Evolutionary conservation across 2,329 filamentous ascomycete species (phyloP).

Genomic region (Ampelomyces quisqualis): DNA sequence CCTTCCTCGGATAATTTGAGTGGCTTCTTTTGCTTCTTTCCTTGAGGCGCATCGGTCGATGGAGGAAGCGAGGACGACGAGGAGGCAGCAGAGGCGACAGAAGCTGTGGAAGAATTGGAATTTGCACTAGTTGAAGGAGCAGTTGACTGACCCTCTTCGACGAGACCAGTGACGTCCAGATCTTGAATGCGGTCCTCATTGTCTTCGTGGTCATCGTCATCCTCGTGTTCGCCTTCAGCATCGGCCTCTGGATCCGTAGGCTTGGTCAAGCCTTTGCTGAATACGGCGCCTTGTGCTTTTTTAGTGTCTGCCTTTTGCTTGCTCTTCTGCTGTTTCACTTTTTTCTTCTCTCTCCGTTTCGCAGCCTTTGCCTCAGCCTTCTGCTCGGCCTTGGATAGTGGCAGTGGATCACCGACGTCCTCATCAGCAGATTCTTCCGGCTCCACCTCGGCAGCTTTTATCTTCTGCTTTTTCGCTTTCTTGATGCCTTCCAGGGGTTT

Average conservation of each 20-base stretch:
- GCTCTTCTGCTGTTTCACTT: conserved; percentile 47
- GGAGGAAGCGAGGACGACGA: conserved; percentile 51
- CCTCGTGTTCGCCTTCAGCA: conserved; percentile 23
- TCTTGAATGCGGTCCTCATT: conserved; percentile 37
- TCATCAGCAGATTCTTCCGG: conserved; percentile 36
- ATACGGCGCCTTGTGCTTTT: conserved; percentile 35
- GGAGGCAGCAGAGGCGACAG: conserved; percentile 47
- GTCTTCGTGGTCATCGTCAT: conserved; percentile 27
- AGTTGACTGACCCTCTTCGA: conserved; percentile 41
- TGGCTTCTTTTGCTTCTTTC: conserved; percentile 36
- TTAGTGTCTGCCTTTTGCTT: conserved; percentile 40
- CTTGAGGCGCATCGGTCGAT: conserved; percentile 17
- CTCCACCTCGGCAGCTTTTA: conserved; percentile 23
- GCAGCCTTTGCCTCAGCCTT: conserved; percentile 48
- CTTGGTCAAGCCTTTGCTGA: conserved; percentile 26
- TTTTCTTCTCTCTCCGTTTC: conserved; percentile 50
- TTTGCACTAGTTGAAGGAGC: conserved; percentile 35
- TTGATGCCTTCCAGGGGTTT: conserved; percentile 44
- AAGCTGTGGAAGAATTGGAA: conserved; percentile 45
- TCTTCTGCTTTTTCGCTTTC: conserved; percentile 49
- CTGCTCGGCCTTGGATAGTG: conserved; percentile 40
- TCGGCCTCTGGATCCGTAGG: conserved; percentile 28
- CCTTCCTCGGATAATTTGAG: conserved; percentile 46
- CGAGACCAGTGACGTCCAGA: conserved; percentile 41
- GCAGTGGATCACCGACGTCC: conserved; percentile 43